Evolutionary conservation across 306 rosid genomes (phyloP).

Genomic region (Inga oerstediana): DNA sequence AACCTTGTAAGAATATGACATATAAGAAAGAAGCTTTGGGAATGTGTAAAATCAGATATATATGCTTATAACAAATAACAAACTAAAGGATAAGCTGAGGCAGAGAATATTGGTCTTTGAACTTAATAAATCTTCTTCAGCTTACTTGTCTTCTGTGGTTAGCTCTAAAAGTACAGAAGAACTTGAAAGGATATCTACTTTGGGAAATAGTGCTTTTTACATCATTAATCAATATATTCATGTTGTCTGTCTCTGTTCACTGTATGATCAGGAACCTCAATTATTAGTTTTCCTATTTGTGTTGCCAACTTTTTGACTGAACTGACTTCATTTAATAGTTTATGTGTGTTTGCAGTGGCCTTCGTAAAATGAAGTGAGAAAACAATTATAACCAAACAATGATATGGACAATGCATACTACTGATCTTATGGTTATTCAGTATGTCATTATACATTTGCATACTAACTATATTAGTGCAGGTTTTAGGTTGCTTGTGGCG

Average conservation of each 20-base stretch:
- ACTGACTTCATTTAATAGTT: neutral
- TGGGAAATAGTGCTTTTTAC: constrained; percentile 44
- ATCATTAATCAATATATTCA: neutral
- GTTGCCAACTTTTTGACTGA: neutral
- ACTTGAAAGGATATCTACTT: constrained; percentile 68
- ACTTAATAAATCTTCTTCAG: constrained; percentile 2
- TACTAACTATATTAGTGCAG: constrained; percentile 21
- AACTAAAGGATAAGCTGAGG: neutral
- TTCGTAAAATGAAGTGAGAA: neutral
- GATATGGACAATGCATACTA: neutral
- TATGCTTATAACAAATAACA: no score
- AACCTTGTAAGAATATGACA: neutral
- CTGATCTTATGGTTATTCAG: constrained; percentile 10
- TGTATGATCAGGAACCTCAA: neutral
- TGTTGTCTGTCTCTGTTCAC: neutral
- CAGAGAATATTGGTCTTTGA: neutral
- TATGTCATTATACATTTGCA: constrained; percentile 22
- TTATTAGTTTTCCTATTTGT: neutral
- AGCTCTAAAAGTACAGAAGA: constrained; percentile 81
- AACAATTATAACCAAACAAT: neutral
- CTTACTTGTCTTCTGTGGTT: constrained; percentile 18
- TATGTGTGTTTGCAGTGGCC: neutral
- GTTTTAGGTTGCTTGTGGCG: constrained; percentile 72
- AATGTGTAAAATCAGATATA: neutral
- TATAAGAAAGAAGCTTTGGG: neutral